Conservation (phyloP, 352 stramenopile genomes). For the Thraustotheca clavata region DNA sequence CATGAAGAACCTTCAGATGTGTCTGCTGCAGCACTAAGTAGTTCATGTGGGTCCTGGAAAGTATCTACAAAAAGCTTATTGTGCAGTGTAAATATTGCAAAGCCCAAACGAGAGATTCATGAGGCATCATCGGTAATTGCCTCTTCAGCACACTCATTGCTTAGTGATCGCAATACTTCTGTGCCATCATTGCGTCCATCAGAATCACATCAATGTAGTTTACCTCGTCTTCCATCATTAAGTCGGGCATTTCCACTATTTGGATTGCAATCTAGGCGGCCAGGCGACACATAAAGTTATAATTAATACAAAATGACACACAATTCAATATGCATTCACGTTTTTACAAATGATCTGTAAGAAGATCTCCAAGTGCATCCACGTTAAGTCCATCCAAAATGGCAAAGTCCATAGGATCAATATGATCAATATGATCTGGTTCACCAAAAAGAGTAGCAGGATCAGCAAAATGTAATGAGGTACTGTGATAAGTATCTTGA, state of each 20-base stretch:
- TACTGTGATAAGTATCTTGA: too few relatives aligned
- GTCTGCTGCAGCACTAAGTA: not conserved
- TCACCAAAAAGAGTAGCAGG: not conserved
- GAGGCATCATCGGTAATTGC: not conserved
- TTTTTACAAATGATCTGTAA: constrained; percentile 8
- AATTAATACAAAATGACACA: not conserved
- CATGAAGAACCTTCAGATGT: not conserved
- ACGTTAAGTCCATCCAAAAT: constrained; percentile 6
- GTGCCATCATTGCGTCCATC: constrained; percentile 13
- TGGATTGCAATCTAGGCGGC: constrained; percentile 12
- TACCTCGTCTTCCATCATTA: constrained; percentile 6
- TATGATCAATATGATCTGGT: not conserved
- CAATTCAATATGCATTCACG: not conserved
- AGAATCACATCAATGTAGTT: not conserved
- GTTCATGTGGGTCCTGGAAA: not conserved
- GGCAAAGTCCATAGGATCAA: not conserved
- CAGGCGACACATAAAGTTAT: constrained; percentile 1
- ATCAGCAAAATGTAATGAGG: not conserved
- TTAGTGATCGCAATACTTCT: not conserved
- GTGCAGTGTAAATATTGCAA: constrained; percentile 13
- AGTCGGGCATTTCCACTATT: constrained; percentile 16
- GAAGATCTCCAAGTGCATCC: constrained; percentile 8
- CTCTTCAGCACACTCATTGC: not conserved
- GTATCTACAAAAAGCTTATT: not conserved
- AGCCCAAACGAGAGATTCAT: not conserved